Base-by-base conservation (phyloP, 768 basidiomycete genomes). In the Dacryopinax spathularia region DNA sequence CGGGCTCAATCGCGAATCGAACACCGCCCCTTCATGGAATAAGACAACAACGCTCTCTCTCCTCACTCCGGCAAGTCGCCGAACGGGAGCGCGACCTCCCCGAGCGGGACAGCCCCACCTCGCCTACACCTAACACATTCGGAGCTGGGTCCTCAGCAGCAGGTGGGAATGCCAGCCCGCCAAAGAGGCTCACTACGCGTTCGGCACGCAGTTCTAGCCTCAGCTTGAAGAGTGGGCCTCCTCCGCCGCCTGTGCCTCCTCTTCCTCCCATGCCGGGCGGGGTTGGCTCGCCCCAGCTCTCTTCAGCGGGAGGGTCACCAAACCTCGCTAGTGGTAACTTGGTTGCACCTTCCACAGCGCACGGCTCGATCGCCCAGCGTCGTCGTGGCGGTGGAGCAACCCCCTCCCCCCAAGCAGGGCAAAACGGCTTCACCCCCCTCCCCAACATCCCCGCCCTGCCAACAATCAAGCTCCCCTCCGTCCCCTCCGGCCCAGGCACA, bases 321-420 rank as follows among this genome's bases (percentile, higher is more conserved):
- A 60, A 4, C 33, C 60, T 61, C 60, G 27, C 15, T 22, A 12
- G 33, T 22, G 60, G 34, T 12, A 22, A 25, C n/a, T 63, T 66
- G 2, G 65, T 66, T 13, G 60, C 63, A 12, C 64, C 31, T 59
- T 44, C 63, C 20, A 66, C 65, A 18, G 65, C 65, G n/a, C 65
- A 66, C 13, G 65, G 65, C 18, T 64, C 65, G 27, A 66, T 66
- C 22, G 63, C 65, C n/a, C 65, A 66, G 34, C 44, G 65, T 27
- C 48, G 65, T 25, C 56, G 63, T 16, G 44, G 60, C 43, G 48
- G 48, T 20, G 60, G 41, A 0, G 41, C 62, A 15, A 60, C 43
- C 7, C 39, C 48, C 25, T 56, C 48, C 5, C 48, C 48, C 25
- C 48, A 56, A 20, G 25, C 29, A 29, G 25, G 25, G 13, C 5